Percentiles rank a stretch among this genome's conserved stretches.
Conservation (phyloP, 208 protist genomes). For the Acanthamoeba castellanii region DNA sequence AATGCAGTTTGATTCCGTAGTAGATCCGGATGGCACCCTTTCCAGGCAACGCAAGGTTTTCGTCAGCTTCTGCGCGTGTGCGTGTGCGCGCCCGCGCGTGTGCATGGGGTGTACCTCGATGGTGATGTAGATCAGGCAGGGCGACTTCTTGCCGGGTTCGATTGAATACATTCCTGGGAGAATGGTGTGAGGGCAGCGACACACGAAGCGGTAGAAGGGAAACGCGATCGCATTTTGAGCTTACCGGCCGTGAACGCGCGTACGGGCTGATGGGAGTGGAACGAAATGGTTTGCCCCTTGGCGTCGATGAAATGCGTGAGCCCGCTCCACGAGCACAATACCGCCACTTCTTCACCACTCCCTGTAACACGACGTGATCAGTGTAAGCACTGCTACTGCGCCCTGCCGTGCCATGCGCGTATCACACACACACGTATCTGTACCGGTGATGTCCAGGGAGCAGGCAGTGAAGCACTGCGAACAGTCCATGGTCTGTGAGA, state of each 20-base stretch:
- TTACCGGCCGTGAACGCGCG: constrained; percentile 22
- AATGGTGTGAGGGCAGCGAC: background rate
- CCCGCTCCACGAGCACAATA: constrained; percentile 1
- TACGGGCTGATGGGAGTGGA: constrained; percentile 10
- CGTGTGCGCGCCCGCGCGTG: background rate
- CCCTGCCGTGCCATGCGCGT: too few relatives aligned
- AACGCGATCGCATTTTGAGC: too few relatives aligned
- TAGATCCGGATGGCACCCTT: constrained; percentile 6
- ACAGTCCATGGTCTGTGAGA: constrained; percentile 16
- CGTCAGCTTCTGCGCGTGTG: too few relatives aligned
- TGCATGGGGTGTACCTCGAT: background rate
- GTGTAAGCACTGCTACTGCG: too few relatives aligned
- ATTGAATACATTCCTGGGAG: constrained; percentile 30
- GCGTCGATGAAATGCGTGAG: constrained; percentile 23
- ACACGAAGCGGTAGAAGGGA: background rate
- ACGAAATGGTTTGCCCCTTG: constrained; percentile 6
- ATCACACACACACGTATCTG: background rate
- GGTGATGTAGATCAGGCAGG: constrained; percentile 47
- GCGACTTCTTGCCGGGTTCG: background rate
- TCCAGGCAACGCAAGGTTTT: background rate
- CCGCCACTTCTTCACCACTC: background rate
- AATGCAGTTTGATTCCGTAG: constrained; percentile 45
- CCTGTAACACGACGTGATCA: background rate
- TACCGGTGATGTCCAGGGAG: constrained; percentile 8
- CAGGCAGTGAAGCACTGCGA: constrained; percentile 40